These are phyloP conservation scores for Plasmodium vinckei DNA, from an alignment of 169 alveolate species.

Conservation along the genomic window DNA sequence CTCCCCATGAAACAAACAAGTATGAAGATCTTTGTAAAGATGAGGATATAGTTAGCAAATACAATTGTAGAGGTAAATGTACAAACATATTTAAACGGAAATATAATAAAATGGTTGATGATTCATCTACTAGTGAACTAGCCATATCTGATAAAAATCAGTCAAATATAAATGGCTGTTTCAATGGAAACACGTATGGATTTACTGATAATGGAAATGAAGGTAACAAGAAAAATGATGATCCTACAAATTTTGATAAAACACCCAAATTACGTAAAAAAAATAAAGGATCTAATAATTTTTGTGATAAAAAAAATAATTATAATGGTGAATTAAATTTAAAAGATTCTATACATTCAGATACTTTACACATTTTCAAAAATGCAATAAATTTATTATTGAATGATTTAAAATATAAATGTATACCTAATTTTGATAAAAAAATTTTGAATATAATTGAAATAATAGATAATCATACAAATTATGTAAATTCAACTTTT, in stretches of 20 bases:
- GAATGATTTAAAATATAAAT: slow-evolving; percentile 56
- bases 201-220: neutral
- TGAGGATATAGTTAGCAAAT: too few species aligned
- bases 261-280: neutral
- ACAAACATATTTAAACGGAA: too few species aligned
- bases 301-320: slow-evolving; percentile 7
- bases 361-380: slow-evolving; percentile 44
- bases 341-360: slow-evolving; percentile 46
- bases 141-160: too few species aligned
- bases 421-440: slow-evolving; percentile 58
- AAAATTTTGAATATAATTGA: slow-evolving; percentile 40
- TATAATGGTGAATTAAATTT: slow-evolving; percentile 13
- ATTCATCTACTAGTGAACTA: too few species aligned
- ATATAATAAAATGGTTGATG: too few species aligned
- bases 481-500: slow-evolving; percentile 47
- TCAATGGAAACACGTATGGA: neutral
- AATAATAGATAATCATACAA: slow-evolving; percentile 62
- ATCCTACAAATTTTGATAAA: neutral
- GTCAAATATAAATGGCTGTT: neutral
- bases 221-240: neutral
- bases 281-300: neutral
- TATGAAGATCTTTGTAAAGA: too few species aligned
- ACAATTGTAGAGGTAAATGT: too few species aligned
- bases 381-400: slow-evolving; percentile 63
- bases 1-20: too few species aligned